Base-by-base conservation (phyloP, 2,329 filamentous ascomycete species). In the Microascus cirrosus region DNA sequence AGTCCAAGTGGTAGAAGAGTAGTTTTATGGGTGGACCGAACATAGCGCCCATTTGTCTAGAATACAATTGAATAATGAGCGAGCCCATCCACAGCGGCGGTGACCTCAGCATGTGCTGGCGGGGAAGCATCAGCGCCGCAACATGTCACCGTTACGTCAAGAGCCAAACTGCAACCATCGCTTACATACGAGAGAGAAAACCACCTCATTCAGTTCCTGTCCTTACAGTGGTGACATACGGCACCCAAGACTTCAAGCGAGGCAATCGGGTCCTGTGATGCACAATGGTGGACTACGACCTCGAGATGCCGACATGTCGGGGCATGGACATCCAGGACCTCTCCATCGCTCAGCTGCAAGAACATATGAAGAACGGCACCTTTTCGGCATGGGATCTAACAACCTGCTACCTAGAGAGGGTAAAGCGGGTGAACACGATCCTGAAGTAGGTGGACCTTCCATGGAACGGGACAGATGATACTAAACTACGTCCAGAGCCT, bases 261-360 rank as follows among this genome's bases (percentile, higher is more conserved):
- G 28, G 4, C 28, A 32, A 4, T 42, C 12, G 18, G 36, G 18
- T n/a, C 12, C 35, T 13, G 12, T 42, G n/a, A n/a, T n/a, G n/a
- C 42, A n/a, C 5, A 11, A 48, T 48, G 42, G 8, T n/a, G 20
- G n/a, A 10, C 5, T 48, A 48, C 42, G 55, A 57, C 20, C 20
- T 32, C 12, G 35, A 45, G 2, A 57, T 57, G 55, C 55, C 55
- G 15, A 24, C 15, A 15, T 57, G 55, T 24, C 55, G 55, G 12
- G 55, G 55, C 11, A 13, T 57, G 15, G 55, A 51, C 20, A 36
- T 57, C 10, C 45, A 52, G n/a, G 55, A 52, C 32, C 32, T 57
- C 2, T 39, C 45, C 5, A 57, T 57, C 28, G 55, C 45, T 10
- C 11, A 57, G n/a, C 48, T 57, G 20, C 55, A 57, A 32, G 20